Conservation (phyloP, 2,329 filamentous ascomycete species). For the Cladosporium oxysporum region DNA sequence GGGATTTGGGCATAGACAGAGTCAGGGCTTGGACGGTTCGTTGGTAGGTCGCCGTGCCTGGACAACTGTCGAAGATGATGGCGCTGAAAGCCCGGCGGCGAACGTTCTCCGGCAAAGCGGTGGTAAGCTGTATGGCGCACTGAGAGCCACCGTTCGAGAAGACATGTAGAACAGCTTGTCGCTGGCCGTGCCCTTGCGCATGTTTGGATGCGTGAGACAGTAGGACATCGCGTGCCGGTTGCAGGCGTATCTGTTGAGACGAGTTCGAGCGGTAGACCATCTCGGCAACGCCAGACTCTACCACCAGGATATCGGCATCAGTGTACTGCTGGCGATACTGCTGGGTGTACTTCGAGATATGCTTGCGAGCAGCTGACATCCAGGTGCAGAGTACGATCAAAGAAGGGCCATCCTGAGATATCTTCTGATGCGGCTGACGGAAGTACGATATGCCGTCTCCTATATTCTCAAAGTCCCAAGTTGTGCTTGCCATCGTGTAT, state of each 20-base stretch:
- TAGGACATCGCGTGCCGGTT: slow-evolving; percentile 27
- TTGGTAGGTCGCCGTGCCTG: slow-evolving; percentile 25
- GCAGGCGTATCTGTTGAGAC: slow-evolving; percentile 20
- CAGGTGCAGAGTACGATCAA: slow-evolving; percentile 41
- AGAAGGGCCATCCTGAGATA: slow-evolving; percentile 21
- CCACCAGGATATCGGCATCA: slow-evolving; percentile 32
- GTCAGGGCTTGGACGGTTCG: slow-evolving; percentile 25
- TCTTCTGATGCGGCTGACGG: not conserved
- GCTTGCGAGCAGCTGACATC: slow-evolving; percentile 35
- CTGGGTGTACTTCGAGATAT: slow-evolving; percentile 37
- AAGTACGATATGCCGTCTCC: not conserved
- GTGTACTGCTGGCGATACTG: slow-evolving; percentile 34
- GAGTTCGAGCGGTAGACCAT: slow-evolving; percentile 24
- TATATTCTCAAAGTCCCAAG: not conserved
- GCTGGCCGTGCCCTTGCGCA: not conserved
- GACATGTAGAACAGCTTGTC: slow-evolving; percentile 33
- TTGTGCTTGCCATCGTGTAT: not conserved
- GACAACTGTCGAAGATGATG: slow-evolving; percentile 35
- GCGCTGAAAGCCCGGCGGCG: slow-evolving; percentile 23
- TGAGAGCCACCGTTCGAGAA: slow-evolving; percentile 40
- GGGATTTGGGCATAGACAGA: slow-evolving; percentile 23
- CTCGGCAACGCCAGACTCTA: slow-evolving; percentile 31
- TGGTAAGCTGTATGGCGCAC: slow-evolving; percentile 29
- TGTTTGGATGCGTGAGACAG: slow-evolving; percentile 5
- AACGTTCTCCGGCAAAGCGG: slow-evolving; percentile 16